A percentile compares a stretch with the other conserved stretches of the same genome.
Evolutionary conservation across 2,329 filamentous ascomycete genomes (phyloP).

Genomic region (Aspergillus tubingensis): DNA sequence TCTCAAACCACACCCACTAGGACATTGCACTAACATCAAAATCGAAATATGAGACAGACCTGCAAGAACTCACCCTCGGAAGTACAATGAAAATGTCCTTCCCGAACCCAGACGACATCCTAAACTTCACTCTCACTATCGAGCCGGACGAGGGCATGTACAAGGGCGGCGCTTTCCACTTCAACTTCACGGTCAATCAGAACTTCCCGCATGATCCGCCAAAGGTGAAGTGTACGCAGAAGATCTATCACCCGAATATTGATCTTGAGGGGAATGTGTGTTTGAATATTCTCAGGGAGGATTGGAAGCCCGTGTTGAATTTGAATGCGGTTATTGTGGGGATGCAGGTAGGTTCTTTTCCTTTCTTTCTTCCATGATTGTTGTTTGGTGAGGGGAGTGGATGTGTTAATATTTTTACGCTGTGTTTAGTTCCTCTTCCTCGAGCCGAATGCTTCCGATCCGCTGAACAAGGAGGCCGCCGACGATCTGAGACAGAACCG

Average conservation of each 20-base stretch:
- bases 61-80: slow-evolving; percentile 54
- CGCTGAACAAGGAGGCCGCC: slow-evolving; percentile 97
- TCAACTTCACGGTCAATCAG: slow-evolving; percentile 88
- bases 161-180: slow-evolving; percentile 82
- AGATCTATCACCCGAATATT: slow-evolving; percentile 99
- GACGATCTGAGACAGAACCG: slow-evolving; percentile 84
- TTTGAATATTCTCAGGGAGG: slow-evolving; percentile 93
- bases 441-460: slow-evolving; percentile 94
- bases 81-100: slow-evolving; percentile 61
- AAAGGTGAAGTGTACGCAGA: slow-evolving; percentile 94
- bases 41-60: slow-evolving; percentile 34
- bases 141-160: slow-evolving; percentile 69
- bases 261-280: slow-evolving; percentile 97
- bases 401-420: not conserved
- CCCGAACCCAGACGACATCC: slow-evolving; percentile 58
- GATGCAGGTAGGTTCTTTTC: slow-evolving; percentile 65
- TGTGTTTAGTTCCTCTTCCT: slow-evolving; percentile 84
- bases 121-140: slow-evolving; percentile 55
- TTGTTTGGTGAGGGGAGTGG: too few species aligned
- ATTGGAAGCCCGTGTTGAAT: slow-evolving; percentile 98
- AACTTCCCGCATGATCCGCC: slow-evolving; percentile 97
- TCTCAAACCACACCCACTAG: not conserved
- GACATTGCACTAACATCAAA: not conserved
- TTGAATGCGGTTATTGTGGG: slow-evolving; percentile 95
- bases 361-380: not conserved